Conservation (phyloP, 2,329 filamentous ascomycete species). For the Monilinia vaccinii-corymbosi region DNA sequence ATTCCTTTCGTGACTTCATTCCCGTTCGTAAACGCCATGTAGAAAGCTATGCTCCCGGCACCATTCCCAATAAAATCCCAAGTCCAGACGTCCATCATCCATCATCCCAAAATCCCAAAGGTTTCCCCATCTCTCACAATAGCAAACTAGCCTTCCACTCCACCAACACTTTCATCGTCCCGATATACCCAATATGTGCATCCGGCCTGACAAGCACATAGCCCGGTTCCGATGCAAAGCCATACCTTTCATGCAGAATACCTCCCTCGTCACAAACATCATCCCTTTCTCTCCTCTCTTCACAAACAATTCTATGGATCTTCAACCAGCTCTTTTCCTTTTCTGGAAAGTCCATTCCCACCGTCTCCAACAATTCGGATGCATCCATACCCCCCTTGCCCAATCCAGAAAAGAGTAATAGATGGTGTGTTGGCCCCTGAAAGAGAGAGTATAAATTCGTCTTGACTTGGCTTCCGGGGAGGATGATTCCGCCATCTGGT, state of each 20-base stretch:
- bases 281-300: not conserved
- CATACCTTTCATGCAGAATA: constrained; percentile 18
- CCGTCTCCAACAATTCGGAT: constrained; percentile 12
- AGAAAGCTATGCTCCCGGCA: not conserved
- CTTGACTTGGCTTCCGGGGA: constrained; percentile 6
- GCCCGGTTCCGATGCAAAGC: constrained; percentile 15
- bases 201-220: constrained; percentile 21
- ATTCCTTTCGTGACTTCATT: too few relatives aligned
- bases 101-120: not conserved
- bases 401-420: constrained; percentile 30
- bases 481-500: constrained; percentile 31
- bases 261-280: constrained; percentile 18
- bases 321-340: constrained; percentile 1
- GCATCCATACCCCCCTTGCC: constrained; percentile 10
- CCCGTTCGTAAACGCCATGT: too few relatives aligned
- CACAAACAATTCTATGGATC: constrained; percentile 3
- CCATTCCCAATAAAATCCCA: not conserved
- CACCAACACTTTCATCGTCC: constrained; percentile 16
- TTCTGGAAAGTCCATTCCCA: constrained; percentile 7
- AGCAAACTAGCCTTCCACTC: constrained; percentile 11
- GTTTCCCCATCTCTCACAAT: not conserved
- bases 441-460: constrained; percentile 25
- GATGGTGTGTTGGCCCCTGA: constrained; percentile 23
- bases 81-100: not conserved
- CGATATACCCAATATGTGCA: constrained; percentile 20